Conservation (phyloP, 2,329 filamentous ascomycete genomes). For the Microsporum ferrugineum region DNA sequence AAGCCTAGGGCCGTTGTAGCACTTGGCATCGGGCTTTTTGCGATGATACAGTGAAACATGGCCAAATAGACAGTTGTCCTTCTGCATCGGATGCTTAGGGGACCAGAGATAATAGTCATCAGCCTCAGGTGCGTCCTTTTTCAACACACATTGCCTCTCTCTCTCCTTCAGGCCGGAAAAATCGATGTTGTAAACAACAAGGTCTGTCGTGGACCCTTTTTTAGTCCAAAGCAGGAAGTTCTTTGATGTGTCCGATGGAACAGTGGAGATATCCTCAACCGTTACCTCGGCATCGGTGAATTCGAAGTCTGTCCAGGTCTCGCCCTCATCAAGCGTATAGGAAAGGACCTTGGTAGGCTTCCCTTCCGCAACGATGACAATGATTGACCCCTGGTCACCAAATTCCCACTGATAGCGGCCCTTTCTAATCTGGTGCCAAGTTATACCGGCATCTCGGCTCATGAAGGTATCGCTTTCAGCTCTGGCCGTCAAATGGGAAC, state of each 20-base stretch:
- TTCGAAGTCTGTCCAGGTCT: constrained; percentile 62
- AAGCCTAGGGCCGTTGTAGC: constrained; percentile 69
- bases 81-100: constrained; percentile 67
- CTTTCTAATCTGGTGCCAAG: constrained; percentile 75
- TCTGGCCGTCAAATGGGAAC: constrained; percentile 52
- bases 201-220: constrained; percentile 37
- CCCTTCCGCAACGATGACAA: constrained; percentile 70
- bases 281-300: constrained; percentile 62
- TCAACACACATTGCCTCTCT: constrained; percentile 51
- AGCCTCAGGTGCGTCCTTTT: constrained; percentile 49
- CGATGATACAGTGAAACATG: constrained; percentile 82
- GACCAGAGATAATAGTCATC: constrained; percentile 76
- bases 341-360: constrained; percentile 56
- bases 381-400: constrained; percentile 85
- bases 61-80: constrained; percentile 80
- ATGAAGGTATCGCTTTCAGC: constrained; percentile 81
- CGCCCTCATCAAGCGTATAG: constrained; percentile 72
- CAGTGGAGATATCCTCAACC: constrained; percentile 71
- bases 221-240: constrained; percentile 86
- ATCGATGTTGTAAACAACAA: constrained; percentile 73
- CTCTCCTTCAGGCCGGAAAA: constrained; percentile 69
- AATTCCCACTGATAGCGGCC: constrained; percentile 89
- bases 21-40: constrained; percentile 67
- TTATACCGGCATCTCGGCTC: constrained; percentile 79
- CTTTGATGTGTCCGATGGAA: constrained; percentile 76